phyloP scores from a whole-genome alignment of 257 asterid genomes.

The Thymus quinquecostatus region DNA sequence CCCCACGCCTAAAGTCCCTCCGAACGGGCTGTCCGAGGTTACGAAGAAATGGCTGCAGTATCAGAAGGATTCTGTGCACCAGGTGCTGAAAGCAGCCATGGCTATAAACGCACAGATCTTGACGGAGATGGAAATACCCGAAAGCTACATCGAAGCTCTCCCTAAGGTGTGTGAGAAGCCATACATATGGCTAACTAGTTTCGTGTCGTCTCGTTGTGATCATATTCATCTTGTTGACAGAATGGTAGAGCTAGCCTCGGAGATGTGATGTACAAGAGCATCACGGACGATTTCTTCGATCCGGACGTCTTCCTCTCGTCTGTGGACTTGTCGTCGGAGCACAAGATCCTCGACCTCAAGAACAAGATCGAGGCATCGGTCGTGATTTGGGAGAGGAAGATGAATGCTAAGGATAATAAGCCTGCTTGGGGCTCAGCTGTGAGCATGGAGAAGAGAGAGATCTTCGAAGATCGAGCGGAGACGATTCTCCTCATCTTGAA shows the following conservation, averaged over 20 bases:
- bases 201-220: background rate
- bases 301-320: conserved; percentile 65
- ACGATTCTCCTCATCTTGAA: conserved; percentile 63
- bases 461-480: conserved; percentile 85
- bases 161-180: conserved; percentile 71
- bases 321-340: conserved; percentile 75
- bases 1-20: conserved; percentile 82
- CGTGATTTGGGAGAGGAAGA: conserved; percentile 84
- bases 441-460: conserved; percentile 82
- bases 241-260: conserved; percentile 92
- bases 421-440: conserved; percentile 81
- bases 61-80: conserved; percentile 86
- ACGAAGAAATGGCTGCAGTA: conserved; percentile 71
- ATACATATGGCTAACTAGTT: background rate
- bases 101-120: conserved; percentile 80
- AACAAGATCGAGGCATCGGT: conserved; percentile 86
- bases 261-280: conserved; percentile 74
- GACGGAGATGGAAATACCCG: conserved; percentile 80
- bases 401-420: conserved; percentile 76
- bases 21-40: conserved; percentile 66
- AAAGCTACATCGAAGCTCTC: conserved; percentile 77
- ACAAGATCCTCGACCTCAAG: conserved; percentile 83
- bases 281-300: conserved; percentile 77
- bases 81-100: conserved; percentile 93
- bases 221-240: conserved; percentile 33